phyloP scores from a whole-genome alignment of 2,329 filamentous ascomycete species.

The Fusarium mexicanum region DNA sequence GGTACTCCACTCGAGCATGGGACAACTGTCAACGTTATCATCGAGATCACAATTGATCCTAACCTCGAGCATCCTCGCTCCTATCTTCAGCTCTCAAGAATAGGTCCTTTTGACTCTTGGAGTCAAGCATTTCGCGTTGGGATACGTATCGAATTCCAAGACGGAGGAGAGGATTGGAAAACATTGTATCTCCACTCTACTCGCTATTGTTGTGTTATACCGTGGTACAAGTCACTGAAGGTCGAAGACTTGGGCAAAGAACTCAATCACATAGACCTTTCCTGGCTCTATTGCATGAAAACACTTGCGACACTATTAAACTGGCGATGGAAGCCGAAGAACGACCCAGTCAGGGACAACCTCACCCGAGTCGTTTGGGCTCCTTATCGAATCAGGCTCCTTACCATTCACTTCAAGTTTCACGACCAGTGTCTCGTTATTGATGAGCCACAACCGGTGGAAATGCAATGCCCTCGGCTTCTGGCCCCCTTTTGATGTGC shows the following conservation, averaged over 20 bases:
- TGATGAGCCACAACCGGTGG: neutral
- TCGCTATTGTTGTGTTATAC: neutral
- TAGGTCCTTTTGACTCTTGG: neutral
- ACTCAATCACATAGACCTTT: neutral
- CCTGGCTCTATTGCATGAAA: neutral
- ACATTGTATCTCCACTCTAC: neutral
- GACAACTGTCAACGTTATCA: neutral
- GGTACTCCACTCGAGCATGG: neutral
- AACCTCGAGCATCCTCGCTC: neutral
- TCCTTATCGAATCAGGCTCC: neutral
- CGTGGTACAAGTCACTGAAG: neutral
- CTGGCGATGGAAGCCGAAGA: neutral
- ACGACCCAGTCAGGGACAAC: neutral
- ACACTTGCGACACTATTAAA: neutral
- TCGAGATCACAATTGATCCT: neutral
- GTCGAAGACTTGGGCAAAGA: neutral
- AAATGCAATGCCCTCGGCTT: neutral
- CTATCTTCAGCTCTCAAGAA: neutral
- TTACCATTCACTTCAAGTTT: neutral
- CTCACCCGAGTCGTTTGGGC: neutral
- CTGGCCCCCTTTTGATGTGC: neutral
- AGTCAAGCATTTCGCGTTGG: neutral
- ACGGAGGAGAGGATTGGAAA: neutral
- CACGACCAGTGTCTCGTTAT: neutral
- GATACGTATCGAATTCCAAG: neutral